These are phyloP conservation scores for Aspergillus sclerotiicarbonarius DNA, from an alignment of 495 filamentous ascomycete species.

Conservation along the genomic window DNA sequence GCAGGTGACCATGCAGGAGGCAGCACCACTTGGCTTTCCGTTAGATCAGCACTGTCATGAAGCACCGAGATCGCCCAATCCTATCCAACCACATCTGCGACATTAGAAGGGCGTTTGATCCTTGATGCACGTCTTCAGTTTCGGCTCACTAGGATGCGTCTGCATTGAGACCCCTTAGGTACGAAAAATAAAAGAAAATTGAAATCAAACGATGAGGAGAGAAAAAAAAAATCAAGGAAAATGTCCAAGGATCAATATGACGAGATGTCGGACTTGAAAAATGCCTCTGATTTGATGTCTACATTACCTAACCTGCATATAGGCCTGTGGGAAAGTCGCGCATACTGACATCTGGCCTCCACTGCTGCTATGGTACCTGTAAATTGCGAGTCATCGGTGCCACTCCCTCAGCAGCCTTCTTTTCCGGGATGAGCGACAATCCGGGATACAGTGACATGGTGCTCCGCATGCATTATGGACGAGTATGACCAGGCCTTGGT, in stretches of 20 bases:
- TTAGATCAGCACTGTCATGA: slow-evolving; percentile 5
- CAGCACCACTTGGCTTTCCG: slow-evolving; percentile 1
- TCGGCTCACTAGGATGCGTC: not conserved
- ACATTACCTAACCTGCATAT: slow-evolving; percentile 7
- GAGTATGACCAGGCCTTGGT: not conserved
- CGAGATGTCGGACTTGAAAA: not conserved
- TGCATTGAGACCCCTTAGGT: too few species aligned
- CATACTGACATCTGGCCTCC: not conserved
- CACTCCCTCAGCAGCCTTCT: not conserved
- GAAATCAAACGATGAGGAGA: too few species aligned
- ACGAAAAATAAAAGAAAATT: too few species aligned
- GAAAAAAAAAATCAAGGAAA: too few species aligned
- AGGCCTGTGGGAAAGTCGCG: not conserved
- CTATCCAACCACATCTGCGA: not conserved
- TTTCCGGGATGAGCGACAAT: not conserved
- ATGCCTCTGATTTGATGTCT: not conserved
- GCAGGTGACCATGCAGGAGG: slow-evolving; percentile 4
- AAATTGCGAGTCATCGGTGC: not conserved
- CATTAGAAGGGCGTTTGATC: not conserved
- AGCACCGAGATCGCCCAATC: not conserved
- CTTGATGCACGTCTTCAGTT: not conserved
- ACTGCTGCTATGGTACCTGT: not conserved
- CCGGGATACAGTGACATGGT: not conserved
- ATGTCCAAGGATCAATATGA: not conserved
- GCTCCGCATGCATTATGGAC: not conserved